Conservation (phyloP, 805 yeast species). For the Suhomyces sp. region DNA sequence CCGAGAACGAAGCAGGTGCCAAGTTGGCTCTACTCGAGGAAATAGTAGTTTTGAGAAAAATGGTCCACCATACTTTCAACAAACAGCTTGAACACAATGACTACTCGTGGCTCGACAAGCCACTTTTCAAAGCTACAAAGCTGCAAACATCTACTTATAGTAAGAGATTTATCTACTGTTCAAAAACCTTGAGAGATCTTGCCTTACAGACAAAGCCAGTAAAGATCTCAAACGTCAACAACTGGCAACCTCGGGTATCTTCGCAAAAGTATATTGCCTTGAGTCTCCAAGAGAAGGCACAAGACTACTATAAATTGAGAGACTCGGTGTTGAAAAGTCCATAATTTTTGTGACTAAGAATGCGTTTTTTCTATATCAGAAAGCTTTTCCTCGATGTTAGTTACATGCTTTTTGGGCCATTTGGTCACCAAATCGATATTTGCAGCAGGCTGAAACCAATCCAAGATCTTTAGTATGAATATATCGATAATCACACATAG, state of each 20-base stretch:
- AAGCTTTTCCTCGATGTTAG: background rate
- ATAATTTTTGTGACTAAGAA: background rate
- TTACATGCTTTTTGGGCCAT: constrained; percentile 56
- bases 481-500: constrained; percentile 80
- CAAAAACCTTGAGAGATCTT: constrained; percentile 8
- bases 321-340: background rate
- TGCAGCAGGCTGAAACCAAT: constrained; percentile 64
- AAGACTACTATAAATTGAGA: background rate
- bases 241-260: constrained; percentile 14
- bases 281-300: constrained; percentile 15
- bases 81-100: constrained; percentile 5
- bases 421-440: constrained; percentile 72
- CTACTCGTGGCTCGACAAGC: constrained; percentile 20
- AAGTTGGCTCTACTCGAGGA: constrained; percentile 44
- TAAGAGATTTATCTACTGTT: background rate
- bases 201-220: constrained; percentile 13
- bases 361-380: background rate
- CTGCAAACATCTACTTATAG: constrained; percentile 1
- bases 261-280: constrained; percentile 19
- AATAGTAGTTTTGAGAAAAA: constrained; percentile 39
- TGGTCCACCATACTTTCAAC: constrained; percentile 8
- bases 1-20: constrained; percentile 31
- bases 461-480: constrained; percentile 59
- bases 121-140: constrained; percentile 1
- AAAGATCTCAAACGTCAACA: constrained; percentile 2